Base-by-base conservation (phyloP, 108 stramenopile genomes). In the Schizochytrium sp. region DNA sequence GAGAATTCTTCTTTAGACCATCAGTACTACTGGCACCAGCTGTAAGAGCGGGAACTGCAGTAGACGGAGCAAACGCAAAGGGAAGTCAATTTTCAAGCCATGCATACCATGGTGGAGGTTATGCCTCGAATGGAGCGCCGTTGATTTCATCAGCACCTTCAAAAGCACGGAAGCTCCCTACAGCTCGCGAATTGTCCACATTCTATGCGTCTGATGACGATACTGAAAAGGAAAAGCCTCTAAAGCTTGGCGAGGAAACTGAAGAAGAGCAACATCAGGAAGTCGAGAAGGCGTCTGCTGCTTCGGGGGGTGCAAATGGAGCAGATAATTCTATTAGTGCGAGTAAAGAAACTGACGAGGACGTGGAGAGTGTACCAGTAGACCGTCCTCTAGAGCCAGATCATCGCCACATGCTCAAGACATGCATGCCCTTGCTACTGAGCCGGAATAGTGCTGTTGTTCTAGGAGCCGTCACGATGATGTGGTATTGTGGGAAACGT, bases 371-470 rank as follows among this genome's bases (percentile, higher is more conserved):
- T 46, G 17, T 69, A 42, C 73, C 45, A 45, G 83, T 44, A 4
- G 94, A 95, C 28, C 96, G 95, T 91, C 93, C 97, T 72, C 90
- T 99, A 73, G 96, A 96, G 87, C 94, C 95, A 72, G 99, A 99
- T 93, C 99, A 99, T 90, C 93, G 93, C 49, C 90, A 97, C 46
- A 87, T 98, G 17, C 92, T 99, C 19, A 89, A 91, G 42, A 95
- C 96, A 4, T 92, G 96, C 10, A 88, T 98, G 87, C 98, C 98
- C 12, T 90, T 99, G 58, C 94, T 99, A 5, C 97, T 97, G 87
- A 95, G 94, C 72, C 91, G 98, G 44, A 99, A 98, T 90, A 92
- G 97, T 46, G 98, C 96, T 46, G 98, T 99, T 17, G 99, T 99
- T 4, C 91, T 99, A 90, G 95, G 95, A n/a, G 76, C 76, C 17